Conservation (phyloP, 106 monocot species). For the Apostasia ramifera region DNA sequence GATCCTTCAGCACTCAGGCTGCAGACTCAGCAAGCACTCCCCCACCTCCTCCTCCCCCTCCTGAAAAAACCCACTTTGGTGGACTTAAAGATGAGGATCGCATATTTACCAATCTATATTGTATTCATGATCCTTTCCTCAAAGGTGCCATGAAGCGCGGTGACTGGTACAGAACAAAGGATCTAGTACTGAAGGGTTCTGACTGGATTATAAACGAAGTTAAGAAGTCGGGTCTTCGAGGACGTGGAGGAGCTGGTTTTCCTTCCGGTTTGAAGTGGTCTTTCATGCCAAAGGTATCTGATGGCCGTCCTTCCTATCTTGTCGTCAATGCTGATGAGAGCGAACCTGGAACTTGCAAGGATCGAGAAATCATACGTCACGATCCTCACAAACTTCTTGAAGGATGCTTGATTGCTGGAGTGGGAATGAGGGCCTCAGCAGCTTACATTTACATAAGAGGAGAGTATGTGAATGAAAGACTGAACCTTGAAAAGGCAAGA, state of each 20-base stretch:
- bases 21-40: slow-evolving; percentile 30
- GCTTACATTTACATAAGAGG: slow-evolving; percentile 77
- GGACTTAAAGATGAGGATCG: slow-evolving; percentile 67
- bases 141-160: slow-evolving; percentile 71
- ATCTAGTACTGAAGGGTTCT: slow-evolving; percentile 53
- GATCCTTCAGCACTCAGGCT: slow-evolving; percentile 36
- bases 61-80: slow-evolving; percentile 68
- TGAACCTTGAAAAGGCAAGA: slow-evolving; percentile 60
- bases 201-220: slow-evolving; percentile 78
- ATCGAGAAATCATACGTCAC: slow-evolving; percentile 66
- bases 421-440: slow-evolving; percentile 63
- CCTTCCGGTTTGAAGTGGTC: slow-evolving; percentile 79
- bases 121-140: slow-evolving; percentile 67
- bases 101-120: slow-evolving; percentile 69
- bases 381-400: slow-evolving; percentile 73
- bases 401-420: slow-evolving; percentile 72
- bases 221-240: slow-evolving; percentile 65
- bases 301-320: slow-evolving; percentile 74
- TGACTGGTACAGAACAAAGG: slow-evolving; percentile 66
- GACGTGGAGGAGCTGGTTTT: slow-evolving; percentile 73
- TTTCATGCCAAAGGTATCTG: slow-evolving; percentile 77
- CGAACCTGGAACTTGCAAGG: slow-evolving; percentile 74
- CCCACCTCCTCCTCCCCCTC: slow-evolving; percentile 44
- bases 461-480: slow-evolving; percentile 58
- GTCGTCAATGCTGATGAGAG: slow-evolving; percentile 80